phyloP scores from a whole-genome alignment of 169 alveolate species.

The Besnoitia besnoiti region DNA sequence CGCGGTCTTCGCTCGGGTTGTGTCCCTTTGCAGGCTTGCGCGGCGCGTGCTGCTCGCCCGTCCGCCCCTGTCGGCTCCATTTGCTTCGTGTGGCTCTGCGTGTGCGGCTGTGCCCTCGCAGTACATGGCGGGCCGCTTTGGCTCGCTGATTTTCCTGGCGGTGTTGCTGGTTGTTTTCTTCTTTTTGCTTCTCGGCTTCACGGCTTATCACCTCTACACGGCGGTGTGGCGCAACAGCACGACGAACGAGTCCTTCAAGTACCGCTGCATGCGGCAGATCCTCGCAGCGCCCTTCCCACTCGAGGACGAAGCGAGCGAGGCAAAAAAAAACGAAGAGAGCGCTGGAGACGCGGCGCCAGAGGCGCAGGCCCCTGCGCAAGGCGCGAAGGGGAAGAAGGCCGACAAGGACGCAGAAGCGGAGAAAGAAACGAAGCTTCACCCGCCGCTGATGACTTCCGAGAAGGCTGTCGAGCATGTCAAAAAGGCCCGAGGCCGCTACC shows the following conservation, averaged over 20 bases:
- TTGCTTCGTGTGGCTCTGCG: too few species aligned
- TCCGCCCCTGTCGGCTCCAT: too few species aligned
- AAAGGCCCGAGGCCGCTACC: neutral
- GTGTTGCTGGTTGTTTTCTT: conserved; percentile 14
- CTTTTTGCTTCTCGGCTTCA: conserved; percentile 25
- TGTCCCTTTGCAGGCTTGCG: neutral
- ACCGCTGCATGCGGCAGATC: conserved; percentile 41
- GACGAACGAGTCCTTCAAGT: conserved; percentile 36
- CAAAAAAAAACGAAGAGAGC: neutral
- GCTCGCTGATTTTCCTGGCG: conserved; percentile 11
- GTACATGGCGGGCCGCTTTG: conserved; percentile 25
- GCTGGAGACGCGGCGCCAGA: neutral
- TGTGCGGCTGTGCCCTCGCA: neutral
- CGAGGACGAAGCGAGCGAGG: neutral
- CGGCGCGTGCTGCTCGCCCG: too few species aligned
- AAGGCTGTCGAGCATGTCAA: neutral
- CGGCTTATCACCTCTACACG: conserved; percentile 5
- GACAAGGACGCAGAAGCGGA: neutral
- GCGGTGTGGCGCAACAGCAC: conserved; percentile 32
- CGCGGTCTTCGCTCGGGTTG: neutral
- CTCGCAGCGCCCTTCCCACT: neutral
- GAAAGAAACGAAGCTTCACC: neutral
- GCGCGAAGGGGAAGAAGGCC: neutral
- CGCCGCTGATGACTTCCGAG: conserved; percentile 14
- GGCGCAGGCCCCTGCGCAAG: neutral